Percentiles rank a stretch among this genome's conserved stretches.
Conservation (phyloP, 2,329 filamentous ascomycete genomes). For the Fusarium continuum region DNA sequence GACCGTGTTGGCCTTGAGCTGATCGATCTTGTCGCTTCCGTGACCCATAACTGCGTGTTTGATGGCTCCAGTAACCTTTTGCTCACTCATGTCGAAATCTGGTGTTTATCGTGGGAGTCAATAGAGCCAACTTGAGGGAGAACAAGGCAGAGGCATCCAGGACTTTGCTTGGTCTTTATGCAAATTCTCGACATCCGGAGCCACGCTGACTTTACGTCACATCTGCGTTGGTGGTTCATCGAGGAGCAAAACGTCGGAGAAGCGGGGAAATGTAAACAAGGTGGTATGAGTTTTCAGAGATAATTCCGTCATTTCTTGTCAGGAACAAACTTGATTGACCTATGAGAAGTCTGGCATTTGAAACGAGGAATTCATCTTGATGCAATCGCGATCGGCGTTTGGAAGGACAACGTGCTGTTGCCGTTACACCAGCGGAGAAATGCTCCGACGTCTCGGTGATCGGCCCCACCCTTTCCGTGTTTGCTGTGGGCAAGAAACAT, state of each 20-base stretch:
- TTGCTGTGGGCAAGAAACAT: not conserved
- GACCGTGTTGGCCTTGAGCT: slow-evolving; percentile 67
- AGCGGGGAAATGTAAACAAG: not conserved
- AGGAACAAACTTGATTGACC: not conserved
- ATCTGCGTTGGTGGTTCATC: not conserved
- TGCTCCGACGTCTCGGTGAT: slow-evolving; percentile 11
- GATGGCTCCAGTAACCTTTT: slow-evolving; percentile 46
- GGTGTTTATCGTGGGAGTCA: too few species aligned
- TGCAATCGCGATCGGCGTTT: slow-evolving; percentile 5
- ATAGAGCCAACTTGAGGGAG: not conserved
- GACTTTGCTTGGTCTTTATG: rapidly evolving
- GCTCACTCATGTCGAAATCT: slow-evolving; percentile 32
- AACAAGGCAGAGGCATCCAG: rapidly evolving
- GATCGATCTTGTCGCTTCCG: slow-evolving; percentile 64
- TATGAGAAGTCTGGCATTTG: slow-evolving; percentile 9
- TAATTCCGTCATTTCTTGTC: slow-evolving; percentile 21
- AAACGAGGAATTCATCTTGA: not conserved
- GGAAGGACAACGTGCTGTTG: not conserved
- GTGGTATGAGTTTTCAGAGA: not conserved
- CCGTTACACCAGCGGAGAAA: slow-evolving; percentile 7
- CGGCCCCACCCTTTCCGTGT: slow-evolving; percentile 7
- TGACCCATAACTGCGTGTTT: slow-evolving; percentile 55
- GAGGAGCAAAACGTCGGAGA: too few species aligned
- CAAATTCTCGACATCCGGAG: not conserved
- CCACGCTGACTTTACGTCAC: slow-evolving; percentile 39